Evolutionary conservation across 2,329 filamentous ascomycete genomes (phyloP).

Genomic region (Cylindrodendrum hubeiense): DNA sequence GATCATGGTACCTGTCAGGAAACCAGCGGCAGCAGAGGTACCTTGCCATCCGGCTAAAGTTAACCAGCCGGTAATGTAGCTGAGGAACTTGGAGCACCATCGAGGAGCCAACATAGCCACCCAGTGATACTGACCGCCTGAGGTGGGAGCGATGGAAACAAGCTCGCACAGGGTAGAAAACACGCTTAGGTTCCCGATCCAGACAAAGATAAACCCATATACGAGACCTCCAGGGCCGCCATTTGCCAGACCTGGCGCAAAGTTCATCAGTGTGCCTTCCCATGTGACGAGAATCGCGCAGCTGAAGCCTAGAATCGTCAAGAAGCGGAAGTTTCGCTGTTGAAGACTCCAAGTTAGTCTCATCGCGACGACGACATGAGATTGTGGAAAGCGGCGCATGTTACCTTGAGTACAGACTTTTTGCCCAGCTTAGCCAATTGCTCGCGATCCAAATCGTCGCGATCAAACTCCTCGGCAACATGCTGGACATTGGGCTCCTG

Average conservation of each 20-base stretch:
- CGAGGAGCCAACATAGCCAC: not conserved
- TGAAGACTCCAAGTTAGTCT: not conserved
- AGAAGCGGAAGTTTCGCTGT: slow-evolving; percentile 41
- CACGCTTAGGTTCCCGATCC: slow-evolving; percentile 52
- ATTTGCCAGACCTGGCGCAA: slow-evolving; percentile 40
- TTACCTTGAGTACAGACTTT: slow-evolving; percentile 38
- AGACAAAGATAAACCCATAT: slow-evolving; percentile 64
- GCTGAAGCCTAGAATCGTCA: slow-evolving; percentile 44
- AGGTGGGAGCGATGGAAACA: slow-evolving; percentile 11
- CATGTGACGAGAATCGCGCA: slow-evolving; percentile 44
- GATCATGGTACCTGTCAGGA: slow-evolving; percentile 43
- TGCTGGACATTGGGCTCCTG: slow-evolving; percentile 18
- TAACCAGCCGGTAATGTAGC: slow-evolving; percentile 43
- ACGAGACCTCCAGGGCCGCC: slow-evolving; percentile 52
- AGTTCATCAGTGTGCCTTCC: slow-evolving; percentile 44
- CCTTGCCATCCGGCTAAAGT: slow-evolving; percentile 44
- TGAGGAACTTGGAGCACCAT: slow-evolving; percentile 1
- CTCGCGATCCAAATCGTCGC: slow-evolving; percentile 37
- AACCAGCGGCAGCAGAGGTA: slow-evolving; percentile 37
- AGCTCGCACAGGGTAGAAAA: slow-evolving; percentile 13
- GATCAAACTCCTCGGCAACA: slow-evolving; percentile 20
- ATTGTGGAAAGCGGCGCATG: not conserved
- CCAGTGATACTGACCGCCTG: slow-evolving; percentile 1
- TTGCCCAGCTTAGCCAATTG: slow-evolving; percentile 40
- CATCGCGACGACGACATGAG: no score